Evolutionary conservation across 2,329 filamentous ascomycete species (phyloP).

Genomic region (Exophiala mesophila): DNA sequence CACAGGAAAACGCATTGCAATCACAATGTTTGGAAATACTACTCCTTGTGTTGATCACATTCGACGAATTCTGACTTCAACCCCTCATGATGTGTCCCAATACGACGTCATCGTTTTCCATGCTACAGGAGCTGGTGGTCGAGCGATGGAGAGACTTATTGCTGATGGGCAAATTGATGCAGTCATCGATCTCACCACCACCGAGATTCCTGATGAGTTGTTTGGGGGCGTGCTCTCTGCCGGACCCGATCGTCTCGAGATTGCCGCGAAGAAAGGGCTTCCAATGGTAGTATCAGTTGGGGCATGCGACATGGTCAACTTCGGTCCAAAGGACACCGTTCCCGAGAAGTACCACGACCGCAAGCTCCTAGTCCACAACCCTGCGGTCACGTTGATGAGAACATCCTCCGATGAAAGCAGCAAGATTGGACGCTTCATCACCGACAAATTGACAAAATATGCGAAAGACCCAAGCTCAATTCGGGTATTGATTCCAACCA

Average conservation of each 20-base stretch:
- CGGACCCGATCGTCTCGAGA: slow-evolving; percentile 52
- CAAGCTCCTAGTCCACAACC: slow-evolving; percentile 60
- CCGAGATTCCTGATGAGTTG: slow-evolving; percentile 61
- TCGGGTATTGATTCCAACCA: slow-evolving; percentile 56
- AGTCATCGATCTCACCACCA: slow-evolving; percentile 66
- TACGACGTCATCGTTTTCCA: slow-evolving; percentile 64
- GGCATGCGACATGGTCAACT: slow-evolving; percentile 60
- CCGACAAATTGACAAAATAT: slow-evolving; percentile 45
- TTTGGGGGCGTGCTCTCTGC: slow-evolving; percentile 61
- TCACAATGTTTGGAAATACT: slow-evolving; percentile 73
- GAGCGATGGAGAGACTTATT: slow-evolving; percentile 63
- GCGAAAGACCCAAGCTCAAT: slow-evolving; percentile 40
- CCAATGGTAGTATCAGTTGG: slow-evolving; percentile 54
- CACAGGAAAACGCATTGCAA: slow-evolving; percentile 50
- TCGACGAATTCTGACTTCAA: slow-evolving; percentile 31
- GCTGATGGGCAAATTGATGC: slow-evolving; percentile 56
- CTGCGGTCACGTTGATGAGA: slow-evolving; percentile 61
- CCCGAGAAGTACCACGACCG: slow-evolving; percentile 51
- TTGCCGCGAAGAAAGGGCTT: slow-evolving; percentile 53
- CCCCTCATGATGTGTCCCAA: slow-evolving; percentile 26
- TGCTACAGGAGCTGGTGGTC: slow-evolving; percentile 63
- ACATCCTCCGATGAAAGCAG: slow-evolving; percentile 55
- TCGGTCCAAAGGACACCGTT: slow-evolving; percentile 52
- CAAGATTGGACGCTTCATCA: slow-evolving; percentile 54
- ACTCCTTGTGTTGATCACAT: slow-evolving; percentile 59